A percentile compares a stretch with the other conserved stretches of the same genome.
Conservation (phyloP, 1,284 basidiomycete genomes). For the Rugosomyces carneus region DNA sequence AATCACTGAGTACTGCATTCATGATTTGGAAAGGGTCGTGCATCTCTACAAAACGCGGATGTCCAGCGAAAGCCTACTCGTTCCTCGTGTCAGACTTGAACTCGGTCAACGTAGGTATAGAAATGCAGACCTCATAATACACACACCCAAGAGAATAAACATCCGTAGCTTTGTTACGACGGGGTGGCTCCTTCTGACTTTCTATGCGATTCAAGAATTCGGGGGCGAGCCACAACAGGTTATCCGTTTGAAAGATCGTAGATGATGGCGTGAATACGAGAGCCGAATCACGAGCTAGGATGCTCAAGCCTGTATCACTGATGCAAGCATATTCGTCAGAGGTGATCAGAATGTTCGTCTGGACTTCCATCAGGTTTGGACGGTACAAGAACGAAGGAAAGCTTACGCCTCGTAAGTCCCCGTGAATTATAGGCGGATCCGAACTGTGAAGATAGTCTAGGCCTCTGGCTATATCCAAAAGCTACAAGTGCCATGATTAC, state of each 20-base stretch:
- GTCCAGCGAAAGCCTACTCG: conserved; percentile 7
- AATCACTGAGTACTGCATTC: conserved; percentile 2
- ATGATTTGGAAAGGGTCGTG: conserved; percentile 4
- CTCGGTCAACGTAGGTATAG: neutral
- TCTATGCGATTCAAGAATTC: conserved; percentile 7
- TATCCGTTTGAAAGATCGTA: conserved; percentile 3
- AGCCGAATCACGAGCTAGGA: conserved; percentile 6
- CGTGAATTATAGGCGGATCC: neutral
- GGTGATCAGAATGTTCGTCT: conserved; percentile 11
- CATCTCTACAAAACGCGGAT: conserved; percentile 7
- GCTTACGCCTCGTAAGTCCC: neutral
- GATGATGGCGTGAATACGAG: conserved; percentile 7
- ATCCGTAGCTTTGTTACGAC: conserved; percentile 8
- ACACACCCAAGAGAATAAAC: conserved; percentile 11
- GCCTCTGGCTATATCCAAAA: conserved; percentile 7
- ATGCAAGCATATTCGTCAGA: conserved; percentile 9
- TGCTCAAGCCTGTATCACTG: conserved; percentile 9
- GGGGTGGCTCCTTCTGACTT: conserved; percentile 1
- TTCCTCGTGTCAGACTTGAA: neutral
- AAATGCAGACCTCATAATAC: conserved; percentile 6
- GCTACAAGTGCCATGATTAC: neutral
- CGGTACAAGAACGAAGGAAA: neutral
- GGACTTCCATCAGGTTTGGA: conserved; percentile 1
- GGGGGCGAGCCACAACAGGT: conserved; percentile 10
- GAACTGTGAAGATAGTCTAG: neutral